Percentiles rank a stretch among this genome's conserved stretches.
phyloP scores from a whole-genome alignment of 306 rosid genomes.

The Vigna mungo region DNA sequence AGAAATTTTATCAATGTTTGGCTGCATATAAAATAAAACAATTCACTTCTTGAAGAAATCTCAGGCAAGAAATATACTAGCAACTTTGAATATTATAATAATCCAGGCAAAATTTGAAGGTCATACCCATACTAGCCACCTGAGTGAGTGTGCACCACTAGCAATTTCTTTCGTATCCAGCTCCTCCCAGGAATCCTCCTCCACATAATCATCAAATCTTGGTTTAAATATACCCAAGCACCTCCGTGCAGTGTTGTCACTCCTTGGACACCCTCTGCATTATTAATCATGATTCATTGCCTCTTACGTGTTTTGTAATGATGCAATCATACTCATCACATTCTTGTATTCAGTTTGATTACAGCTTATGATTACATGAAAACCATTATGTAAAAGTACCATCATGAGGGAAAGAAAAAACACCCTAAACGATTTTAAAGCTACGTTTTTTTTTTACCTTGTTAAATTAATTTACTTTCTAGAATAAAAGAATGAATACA shows the following conservation, averaged over 20 bases:
- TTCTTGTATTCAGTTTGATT: slow-evolving; percentile 28
- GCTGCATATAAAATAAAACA: slow-evolving; percentile 59
- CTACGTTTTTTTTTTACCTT: not conserved
- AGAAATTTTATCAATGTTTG: slow-evolving; percentile 70
- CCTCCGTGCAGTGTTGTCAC: slow-evolving; percentile 73
- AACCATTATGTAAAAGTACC: not conserved
- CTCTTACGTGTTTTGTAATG: slow-evolving; percentile 62
- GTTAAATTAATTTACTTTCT: not conserved
- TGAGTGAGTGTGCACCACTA: slow-evolving; percentile 72
- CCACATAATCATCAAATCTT: slow-evolving; percentile 65
- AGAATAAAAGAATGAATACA: not conserved
- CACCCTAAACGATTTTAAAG: not conserved
- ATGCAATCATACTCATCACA: slow-evolving; percentile 53
- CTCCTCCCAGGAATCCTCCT: slow-evolving; percentile 97
- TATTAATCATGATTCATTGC: slow-evolving; percentile 69
- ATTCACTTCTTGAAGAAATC: slow-evolving; percentile 17
- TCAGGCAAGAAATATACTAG: slow-evolving; percentile 1
- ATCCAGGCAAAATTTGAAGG: slow-evolving; percentile 29
- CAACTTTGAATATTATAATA: not conserved
- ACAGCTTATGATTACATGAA: not conserved
- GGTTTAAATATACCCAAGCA: slow-evolving; percentile 87
- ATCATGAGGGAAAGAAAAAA: not conserved
- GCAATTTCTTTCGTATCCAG: slow-evolving; percentile 70
- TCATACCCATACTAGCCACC: slow-evolving; percentile 94
- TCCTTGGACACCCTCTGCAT: slow-evolving; percentile 94